phyloP scores from a whole-genome alignment of 1,284 basidiomycete genomes.

The Cronartium quercuum region DNA sequence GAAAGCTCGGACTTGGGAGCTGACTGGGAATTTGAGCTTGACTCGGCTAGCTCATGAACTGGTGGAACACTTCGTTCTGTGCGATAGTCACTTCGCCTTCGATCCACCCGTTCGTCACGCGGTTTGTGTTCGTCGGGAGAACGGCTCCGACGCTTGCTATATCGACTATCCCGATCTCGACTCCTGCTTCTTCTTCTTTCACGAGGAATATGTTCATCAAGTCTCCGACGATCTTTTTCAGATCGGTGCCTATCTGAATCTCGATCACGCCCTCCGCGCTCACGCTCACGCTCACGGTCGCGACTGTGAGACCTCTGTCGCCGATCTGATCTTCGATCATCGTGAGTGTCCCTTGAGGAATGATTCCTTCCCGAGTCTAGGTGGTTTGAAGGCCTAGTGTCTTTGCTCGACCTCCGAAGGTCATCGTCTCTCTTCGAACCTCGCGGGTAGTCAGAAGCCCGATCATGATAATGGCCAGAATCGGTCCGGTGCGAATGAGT shows the following conservation, averaged over 20 bases:
- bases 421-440: not conserved
- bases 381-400: not conserved
- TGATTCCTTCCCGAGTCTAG: not conserved
- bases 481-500: constrained; percentile 17
- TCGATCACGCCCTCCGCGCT: constrained; percentile 20
- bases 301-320: not conserved
- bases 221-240: constrained; percentile 20
- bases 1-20: not conserved
- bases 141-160: constrained; percentile 21
- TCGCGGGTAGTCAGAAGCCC: not conserved
- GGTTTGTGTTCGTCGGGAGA: not conserved
- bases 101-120: constrained; percentile 33
- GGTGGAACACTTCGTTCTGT: not conserved
- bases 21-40: not conserved
- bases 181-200: constrained; percentile 49
- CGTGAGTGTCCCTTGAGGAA: not conserved
- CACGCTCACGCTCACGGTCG: constrained; percentile 7
- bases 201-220: constrained; percentile 25
- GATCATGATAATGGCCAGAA: constrained; percentile 8
- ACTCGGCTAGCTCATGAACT: not conserved
- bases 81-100: not conserved
- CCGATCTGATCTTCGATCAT: not conserved
- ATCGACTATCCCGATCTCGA: constrained; percentile 43
- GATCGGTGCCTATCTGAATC: constrained; percentile 40
- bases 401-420: not conserved